phyloP scores from a whole-genome alignment of 169 alveolate species.

The Plasmodium berghei region DNA sequence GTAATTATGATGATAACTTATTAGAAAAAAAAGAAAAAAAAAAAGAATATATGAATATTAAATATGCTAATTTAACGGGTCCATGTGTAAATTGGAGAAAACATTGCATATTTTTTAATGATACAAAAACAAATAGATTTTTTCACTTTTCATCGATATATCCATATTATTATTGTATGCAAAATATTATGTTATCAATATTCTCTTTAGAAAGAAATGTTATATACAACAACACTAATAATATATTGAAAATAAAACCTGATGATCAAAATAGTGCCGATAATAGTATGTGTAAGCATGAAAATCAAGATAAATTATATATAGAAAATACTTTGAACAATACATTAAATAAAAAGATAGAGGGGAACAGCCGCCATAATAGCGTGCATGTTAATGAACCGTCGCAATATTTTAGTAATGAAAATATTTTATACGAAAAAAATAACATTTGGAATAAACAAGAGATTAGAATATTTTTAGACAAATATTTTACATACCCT shows the following conservation, averaged over 20 bases:
- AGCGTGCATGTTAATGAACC: slow-evolving; percentile 51
- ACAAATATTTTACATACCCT: slow-evolving; percentile 90
- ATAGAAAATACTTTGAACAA: background rate
- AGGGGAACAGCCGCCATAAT: background rate
- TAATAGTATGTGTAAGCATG: background rate
- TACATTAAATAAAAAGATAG: background rate
- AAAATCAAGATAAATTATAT: background rate
- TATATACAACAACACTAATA: slow-evolving; percentile 30
- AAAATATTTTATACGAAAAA: slow-evolving; percentile 72
- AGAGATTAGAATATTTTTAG: slow-evolving; percentile 87
- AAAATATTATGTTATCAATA: slow-evolving; percentile 28
- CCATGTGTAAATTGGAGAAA: slow-evolving; percentile 83
- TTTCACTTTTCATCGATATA: slow-evolving; percentile 11
- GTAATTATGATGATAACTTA: slow-evolving; percentile 29
- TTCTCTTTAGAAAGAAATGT: slow-evolving; percentile 64
- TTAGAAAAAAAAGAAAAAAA: slow-evolving; percentile 79
- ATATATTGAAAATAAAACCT: background rate
- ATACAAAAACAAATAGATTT: slow-evolving; percentile 23
- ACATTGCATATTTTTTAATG: slow-evolving; percentile 74
- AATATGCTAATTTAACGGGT: slow-evolving; percentile 82
- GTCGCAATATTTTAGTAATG: slow-evolving; percentile 63
- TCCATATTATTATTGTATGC: slow-evolving; percentile 57
- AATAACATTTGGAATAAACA: slow-evolving; percentile 87
- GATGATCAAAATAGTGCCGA: background rate
- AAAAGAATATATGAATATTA: slow-evolving; percentile 83